Evolutionary conservation across 768 basidiomycete genomes (phyloP).

Genomic region (Suillus weaverae): DNA sequence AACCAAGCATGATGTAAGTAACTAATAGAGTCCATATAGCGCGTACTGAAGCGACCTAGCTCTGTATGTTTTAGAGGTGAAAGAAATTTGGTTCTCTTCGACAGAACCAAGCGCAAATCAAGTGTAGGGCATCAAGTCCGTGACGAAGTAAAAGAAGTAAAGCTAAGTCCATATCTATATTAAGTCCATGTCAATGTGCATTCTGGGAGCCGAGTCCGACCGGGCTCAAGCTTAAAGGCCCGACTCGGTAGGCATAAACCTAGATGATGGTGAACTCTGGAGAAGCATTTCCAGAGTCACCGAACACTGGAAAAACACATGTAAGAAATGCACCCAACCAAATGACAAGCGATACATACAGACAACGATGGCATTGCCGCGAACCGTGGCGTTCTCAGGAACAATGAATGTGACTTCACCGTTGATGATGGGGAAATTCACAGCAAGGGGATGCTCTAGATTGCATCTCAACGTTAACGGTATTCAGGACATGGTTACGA

Average conservation of each 20-base stretch:
- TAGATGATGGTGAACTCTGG: slow-evolving; percentile 54
- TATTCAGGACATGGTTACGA: neutral
- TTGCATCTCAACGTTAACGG: slow-evolving; percentile 11
- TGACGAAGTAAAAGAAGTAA: slow-evolving; percentile 1
- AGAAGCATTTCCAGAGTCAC: slow-evolving; percentile 66
- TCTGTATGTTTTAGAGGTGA: slow-evolving; percentile 11
- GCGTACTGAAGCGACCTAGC: slow-evolving; percentile 11
- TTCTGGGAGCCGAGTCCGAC: neutral
- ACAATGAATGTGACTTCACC: slow-evolving; percentile 54
- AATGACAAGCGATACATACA: slow-evolving; percentile 42
- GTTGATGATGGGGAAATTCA: slow-evolving; percentile 49
- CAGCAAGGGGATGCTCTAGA: slow-evolving; percentile 58
- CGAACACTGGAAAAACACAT: slow-evolving; percentile 49
- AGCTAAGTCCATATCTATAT: neutral
- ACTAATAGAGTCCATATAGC: slow-evolving; percentile 16
- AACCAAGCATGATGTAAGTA: neutral
- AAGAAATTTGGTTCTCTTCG: slow-evolving; percentile 1
- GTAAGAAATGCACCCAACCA: neutral
- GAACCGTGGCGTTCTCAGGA: slow-evolving; percentile 41
- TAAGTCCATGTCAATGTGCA: neutral
- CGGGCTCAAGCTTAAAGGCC: neutral
- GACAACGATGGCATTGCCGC: slow-evolving; percentile 58
- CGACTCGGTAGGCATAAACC: neutral
- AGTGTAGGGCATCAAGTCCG: slow-evolving; percentile 1
- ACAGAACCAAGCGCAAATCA: neutral